A percentile compares a stretch with the other conserved stretches of the same genome.
phyloP scores from a whole-genome alignment of 192 early-diverging fungal species.

The Entomortierella chlamydospora region DNA sequence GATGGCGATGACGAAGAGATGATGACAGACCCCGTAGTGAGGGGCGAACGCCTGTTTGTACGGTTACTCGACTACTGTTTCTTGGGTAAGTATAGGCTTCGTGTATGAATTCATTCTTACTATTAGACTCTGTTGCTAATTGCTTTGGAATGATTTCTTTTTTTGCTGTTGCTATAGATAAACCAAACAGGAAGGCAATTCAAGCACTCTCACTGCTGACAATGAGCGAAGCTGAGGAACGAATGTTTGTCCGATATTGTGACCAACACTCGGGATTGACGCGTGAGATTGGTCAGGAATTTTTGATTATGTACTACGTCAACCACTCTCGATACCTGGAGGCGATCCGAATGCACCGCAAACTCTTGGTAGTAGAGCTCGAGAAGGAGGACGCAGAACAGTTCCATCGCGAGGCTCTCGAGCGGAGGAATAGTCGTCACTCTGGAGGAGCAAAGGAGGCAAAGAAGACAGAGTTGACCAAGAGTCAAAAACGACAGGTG shows the following conservation, averaged over 20 bases:
- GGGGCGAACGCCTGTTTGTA: constrained; percentile 12
- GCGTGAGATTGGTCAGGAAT: constrained; percentile 39
- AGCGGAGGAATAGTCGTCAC: constrained; percentile 26
- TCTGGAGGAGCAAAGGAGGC: background rate
- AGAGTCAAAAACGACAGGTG: constrained; percentile 46
- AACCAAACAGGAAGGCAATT: constrained; percentile 44
- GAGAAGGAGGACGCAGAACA: constrained; percentile 32
- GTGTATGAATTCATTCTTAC: background rate
- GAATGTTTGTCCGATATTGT: constrained; percentile 22
- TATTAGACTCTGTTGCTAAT: too few species aligned
- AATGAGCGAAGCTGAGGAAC: constrained; percentile 32
- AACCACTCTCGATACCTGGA: constrained; percentile 46
- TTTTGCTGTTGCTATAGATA: too few species aligned
- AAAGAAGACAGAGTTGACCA: constrained; percentile 10
- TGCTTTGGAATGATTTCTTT: too few species aligned
- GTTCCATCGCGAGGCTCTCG: constrained; percentile 42
- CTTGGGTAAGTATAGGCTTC: constrained; percentile 10
- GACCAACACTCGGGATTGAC: constrained; percentile 30
- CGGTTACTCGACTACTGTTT: constrained; percentile 36
- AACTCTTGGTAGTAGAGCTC: constrained; percentile 17
- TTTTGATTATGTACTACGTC: constrained; percentile 48
- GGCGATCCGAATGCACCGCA: constrained; percentile 44
- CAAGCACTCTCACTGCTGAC: constrained; percentile 24
- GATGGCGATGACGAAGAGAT: background rate
- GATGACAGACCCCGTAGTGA: background rate